Percentiles rank a stretch among this genome's conserved stretches.
Evolutionary conservation across 768 basidiomycete species (phyloP).

Genomic region (Megacollybia marginata): DNA sequence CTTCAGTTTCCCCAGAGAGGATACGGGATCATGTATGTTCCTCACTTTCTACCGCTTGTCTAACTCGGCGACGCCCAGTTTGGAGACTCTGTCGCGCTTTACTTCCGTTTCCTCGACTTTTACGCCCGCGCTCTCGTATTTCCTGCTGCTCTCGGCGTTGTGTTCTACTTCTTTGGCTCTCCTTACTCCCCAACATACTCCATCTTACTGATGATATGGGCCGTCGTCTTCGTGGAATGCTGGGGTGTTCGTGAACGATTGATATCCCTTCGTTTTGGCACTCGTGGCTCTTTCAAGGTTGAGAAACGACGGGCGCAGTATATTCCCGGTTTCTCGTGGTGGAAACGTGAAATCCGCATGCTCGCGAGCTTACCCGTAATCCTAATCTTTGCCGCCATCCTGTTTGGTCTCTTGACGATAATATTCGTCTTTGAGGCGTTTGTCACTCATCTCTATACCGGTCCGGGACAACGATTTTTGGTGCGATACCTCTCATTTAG

Average conservation of each 20-base stretch:
- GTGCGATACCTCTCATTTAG: slow-evolving; percentile 36
- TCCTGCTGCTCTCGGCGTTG: slow-evolving; percentile 62
- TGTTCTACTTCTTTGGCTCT: slow-evolving; percentile 62
- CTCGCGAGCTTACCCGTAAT: slow-evolving; percentile 68
- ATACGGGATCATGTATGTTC: slow-evolving; percentile 65
- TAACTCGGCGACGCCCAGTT: slow-evolving; percentile 38
- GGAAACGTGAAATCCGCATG: slow-evolving; percentile 65
- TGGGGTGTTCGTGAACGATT: slow-evolving; percentile 86
- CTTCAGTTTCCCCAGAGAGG: slow-evolving; percentile 55
- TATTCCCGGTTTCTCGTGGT: slow-evolving; percentile 56
- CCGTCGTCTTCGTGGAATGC: slow-evolving; percentile 80
- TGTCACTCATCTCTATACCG: slow-evolving; percentile 80
- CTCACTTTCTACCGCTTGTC: slow-evolving; percentile 47
- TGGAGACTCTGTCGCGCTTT: slow-evolving; percentile 77
- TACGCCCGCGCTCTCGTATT: slow-evolving; percentile 78
- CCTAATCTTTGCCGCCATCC: slow-evolving; percentile 58
- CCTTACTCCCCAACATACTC: slow-evolving; percentile 79
- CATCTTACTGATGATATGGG: slow-evolving; percentile 72
- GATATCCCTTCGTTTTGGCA: slow-evolving; percentile 78
- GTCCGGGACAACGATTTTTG: slow-evolving; percentile 72
- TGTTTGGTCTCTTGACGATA: slow-evolving; percentile 65
- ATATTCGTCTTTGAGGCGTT: slow-evolving; percentile 91
- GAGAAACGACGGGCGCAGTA: slow-evolving; percentile 66
- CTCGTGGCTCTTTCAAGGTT: slow-evolving; percentile 67
- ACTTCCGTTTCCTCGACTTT: slow-evolving; percentile 84